Conservation (phyloP, 2,329 filamentous ascomycete genomes). For the Hyphodiscus sp. region DNA sequence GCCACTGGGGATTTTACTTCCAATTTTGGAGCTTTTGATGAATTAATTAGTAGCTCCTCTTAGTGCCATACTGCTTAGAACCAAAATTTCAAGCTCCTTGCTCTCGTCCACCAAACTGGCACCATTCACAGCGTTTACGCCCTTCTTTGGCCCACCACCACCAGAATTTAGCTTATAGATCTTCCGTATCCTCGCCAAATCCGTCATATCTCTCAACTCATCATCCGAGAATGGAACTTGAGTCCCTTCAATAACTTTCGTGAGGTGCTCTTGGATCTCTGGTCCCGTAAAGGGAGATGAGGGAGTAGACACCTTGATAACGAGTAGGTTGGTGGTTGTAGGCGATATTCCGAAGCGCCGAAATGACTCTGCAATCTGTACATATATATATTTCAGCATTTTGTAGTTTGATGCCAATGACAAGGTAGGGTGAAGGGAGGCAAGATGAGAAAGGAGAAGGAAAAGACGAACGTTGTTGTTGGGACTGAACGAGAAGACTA, state of each 20-base stretch:
- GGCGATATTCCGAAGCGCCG: slow-evolving; percentile 77
- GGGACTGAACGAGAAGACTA: slow-evolving; percentile 47
- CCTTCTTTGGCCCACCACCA: slow-evolving; percentile 27
- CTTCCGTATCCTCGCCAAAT: slow-evolving; percentile 68
- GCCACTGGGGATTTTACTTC: too few species aligned
- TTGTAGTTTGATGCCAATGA: background rate
- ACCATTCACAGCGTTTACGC: slow-evolving; percentile 12
- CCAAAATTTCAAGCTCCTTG: slow-evolving; percentile 58
- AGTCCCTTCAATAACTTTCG: slow-evolving; percentile 53
- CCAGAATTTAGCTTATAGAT: slow-evolving; percentile 74
- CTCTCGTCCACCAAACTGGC: slow-evolving; percentile 35
- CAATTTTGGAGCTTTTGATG: background rate
- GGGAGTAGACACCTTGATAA: slow-evolving; percentile 67
- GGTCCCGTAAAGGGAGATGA: slow-evolving; percentile 41
- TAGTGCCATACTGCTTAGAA: slow-evolving; percentile 73
- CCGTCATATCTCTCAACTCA: slow-evolving; percentile 51
- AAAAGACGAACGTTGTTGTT: slow-evolving; percentile 44
- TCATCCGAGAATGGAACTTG: slow-evolving; percentile 55
- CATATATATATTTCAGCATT: background rate
- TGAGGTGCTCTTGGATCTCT: slow-evolving; percentile 53
- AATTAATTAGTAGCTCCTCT: slow-evolving; percentile 43
- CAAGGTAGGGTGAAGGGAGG: background rate
- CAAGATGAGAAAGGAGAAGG: background rate
- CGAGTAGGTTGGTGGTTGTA: slow-evolving; percentile 64
- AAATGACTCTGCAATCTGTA: slow-evolving; percentile 84